Evolutionary conservation across 2,329 filamentous ascomycete species (phyloP).

Genomic region (Zasmidium cellare): DNA sequence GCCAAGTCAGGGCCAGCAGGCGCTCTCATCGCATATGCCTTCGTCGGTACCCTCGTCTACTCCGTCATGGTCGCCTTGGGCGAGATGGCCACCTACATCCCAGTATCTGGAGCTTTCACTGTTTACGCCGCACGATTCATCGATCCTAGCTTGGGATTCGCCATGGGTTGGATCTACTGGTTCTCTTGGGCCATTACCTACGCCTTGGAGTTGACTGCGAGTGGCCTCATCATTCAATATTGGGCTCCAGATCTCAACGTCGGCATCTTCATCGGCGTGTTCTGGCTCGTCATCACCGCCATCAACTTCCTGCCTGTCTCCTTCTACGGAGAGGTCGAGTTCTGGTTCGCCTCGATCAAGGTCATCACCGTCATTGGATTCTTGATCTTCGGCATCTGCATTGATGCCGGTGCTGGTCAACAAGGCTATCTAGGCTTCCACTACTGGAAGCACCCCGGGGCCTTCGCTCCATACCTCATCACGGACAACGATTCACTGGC

Average conservation of each 20-base stretch:
- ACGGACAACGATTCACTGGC: constrained; percentile 29
- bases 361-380: constrained; percentile 53
- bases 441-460: constrained; percentile 43
- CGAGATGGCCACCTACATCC: constrained; percentile 64
- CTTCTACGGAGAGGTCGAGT: constrained; percentile 56
- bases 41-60: constrained; percentile 49
- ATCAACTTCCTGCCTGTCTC: constrained; percentile 53
- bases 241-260: constrained; percentile 44
- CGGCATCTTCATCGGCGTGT: constrained; percentile 37
- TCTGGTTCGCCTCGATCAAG: constrained; percentile 55
- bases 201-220: constrained; percentile 41
- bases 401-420: constrained; percentile 43
- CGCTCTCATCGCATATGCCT: constrained; percentile 45
- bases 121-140: constrained; percentile 50
- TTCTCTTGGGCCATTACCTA: constrained; percentile 46
- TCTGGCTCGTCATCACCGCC: constrained; percentile 40
- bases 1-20: constrained; percentile 44
- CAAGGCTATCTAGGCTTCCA: constrained; percentile 62
- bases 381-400: constrained; percentile 43
- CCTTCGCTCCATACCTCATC: constrained; percentile 39
- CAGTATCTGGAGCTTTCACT: constrained; percentile 56
- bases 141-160: constrained; percentile 47
- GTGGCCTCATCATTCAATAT: constrained; percentile 41
- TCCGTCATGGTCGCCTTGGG: constrained; percentile 51
- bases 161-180: constrained; percentile 49